Percentiles rank a stretch among this genome's conserved stretches.
Conservation (phyloP, 495 filamentous ascomycete genomes). For the Darksidea phi region DNA sequence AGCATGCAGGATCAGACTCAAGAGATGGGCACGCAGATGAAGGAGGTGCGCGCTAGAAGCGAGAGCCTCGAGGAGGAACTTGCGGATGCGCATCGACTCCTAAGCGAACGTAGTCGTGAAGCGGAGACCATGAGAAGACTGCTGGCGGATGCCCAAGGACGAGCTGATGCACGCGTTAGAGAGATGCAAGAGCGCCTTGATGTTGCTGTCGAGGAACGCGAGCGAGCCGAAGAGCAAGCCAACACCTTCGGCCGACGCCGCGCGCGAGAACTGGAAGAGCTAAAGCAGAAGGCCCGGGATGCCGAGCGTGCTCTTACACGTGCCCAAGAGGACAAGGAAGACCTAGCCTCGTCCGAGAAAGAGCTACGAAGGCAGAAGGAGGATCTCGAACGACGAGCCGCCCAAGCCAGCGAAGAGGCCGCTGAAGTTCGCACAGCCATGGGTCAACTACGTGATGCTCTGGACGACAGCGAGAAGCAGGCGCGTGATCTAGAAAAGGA, state of each 20-base stretch:
- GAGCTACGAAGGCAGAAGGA: conserved; percentile 72
- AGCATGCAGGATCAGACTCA: conserved; percentile 90
- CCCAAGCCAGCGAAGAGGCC: conserved; percentile 66
- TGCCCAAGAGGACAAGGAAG: conserved; percentile 64
- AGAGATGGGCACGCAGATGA: conserved; percentile 89
- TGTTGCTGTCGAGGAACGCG: conserved; percentile 82
- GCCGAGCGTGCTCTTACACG: conserved; percentile 72
- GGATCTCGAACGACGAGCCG: conserved; percentile 69
- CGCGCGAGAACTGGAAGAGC: conserved; percentile 81
- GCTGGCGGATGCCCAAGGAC: conserved; percentile 79
- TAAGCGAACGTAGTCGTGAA: conserved; percentile 91
- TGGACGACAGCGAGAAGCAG: conserved; percentile 86
- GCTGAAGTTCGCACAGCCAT: conserved; percentile 75
- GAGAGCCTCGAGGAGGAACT: conserved; percentile 94
- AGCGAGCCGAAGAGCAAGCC: conserved; percentile 87
- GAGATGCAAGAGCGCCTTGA: conserved; percentile 93
- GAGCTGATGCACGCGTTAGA: conserved; percentile 72
- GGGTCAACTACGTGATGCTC: conserved; percentile 68
- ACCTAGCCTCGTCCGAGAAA: conserved; percentile 66
- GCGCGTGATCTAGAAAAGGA: conserved; percentile 78
- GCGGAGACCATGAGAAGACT: conserved; percentile 92
- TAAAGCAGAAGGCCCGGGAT: conserved; percentile 74
- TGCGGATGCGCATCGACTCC: conserved; percentile 78
- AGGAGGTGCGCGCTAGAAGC: conserved; percentile 76
- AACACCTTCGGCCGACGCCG: conserved; percentile 71